phyloP scores from a whole-genome alignment of 768 basidiomycete genomes.

The Sporobolomyces phaffii region DNA sequence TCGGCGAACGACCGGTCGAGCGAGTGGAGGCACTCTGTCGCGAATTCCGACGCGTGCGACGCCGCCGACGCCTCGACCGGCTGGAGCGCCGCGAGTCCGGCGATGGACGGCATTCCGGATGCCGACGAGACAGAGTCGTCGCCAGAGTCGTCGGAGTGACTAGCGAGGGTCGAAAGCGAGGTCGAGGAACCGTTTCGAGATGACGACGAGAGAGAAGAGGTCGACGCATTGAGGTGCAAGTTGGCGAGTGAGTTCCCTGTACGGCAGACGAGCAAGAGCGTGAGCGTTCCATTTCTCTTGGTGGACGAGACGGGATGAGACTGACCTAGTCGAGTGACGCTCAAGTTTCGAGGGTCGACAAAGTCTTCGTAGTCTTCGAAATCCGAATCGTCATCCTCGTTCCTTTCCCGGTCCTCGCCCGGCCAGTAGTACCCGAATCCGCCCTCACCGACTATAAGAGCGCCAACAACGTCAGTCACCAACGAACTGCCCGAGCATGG shows the following conservation, averaged over 20 bases:
- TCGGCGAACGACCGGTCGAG: constrained; percentile 88
- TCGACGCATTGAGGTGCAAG: constrained; percentile 39
- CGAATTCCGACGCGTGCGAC: constrained; percentile 59
- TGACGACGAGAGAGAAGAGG: constrained; percentile 40
- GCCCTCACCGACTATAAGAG: constrained; percentile 55
- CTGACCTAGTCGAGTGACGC: constrained; percentile 32
- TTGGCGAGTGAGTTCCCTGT: constrained; percentile 16
- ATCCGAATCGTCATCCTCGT: constrained; percentile 42
- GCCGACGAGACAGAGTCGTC: constrained; percentile 26
- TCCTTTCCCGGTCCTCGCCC: constrained; percentile 43
- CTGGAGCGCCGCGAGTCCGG: constrained; percentile 34
- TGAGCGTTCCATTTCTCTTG: no score
- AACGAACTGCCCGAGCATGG: constrained; percentile 55
- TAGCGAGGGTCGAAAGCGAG: constrained; percentile 31
- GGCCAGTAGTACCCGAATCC: constrained; percentile 82
- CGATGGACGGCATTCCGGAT: constrained; percentile 28
- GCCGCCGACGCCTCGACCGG: constrained; percentile 23
- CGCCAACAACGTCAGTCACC: constrained; percentile 49
- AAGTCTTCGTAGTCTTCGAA: constrained; percentile 51
- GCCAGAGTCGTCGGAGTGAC: neutral
- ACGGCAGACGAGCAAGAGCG: neutral
- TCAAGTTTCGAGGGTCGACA: constrained; percentile 30
- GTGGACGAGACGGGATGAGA: neutral
- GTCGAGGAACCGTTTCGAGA: constrained; percentile 42
- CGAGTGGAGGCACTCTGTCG: constrained; percentile 68